Evolutionary conservation across 495 filamentous ascomycete species (phyloP), one percentile per base, ranked within the genome.

Genomic region (Neurospora africana): DNA sequence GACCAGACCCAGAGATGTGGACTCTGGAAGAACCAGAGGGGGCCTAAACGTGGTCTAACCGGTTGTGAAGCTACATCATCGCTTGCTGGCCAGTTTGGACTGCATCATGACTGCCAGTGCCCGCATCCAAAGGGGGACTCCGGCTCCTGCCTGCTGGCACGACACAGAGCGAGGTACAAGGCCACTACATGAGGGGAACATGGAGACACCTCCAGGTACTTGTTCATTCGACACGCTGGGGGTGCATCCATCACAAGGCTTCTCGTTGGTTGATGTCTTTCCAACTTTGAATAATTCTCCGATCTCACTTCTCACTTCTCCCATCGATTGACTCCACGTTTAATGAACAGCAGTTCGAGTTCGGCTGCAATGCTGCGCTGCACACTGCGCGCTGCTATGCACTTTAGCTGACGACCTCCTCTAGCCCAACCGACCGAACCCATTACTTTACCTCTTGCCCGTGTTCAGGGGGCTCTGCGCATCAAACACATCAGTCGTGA

Each of bases 401-500:
- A 61, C 53, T 61, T 33, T 13, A 30, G 53, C 27, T 61, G 27
- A 61, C 27, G 27, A 33, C 53, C 53, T 61, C 53, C 53, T 61
- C 35, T 33, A 61, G 40, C 37, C 33, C n/a, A 30, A 61, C 27
- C 27, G 40, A 33, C 68, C 72, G 58, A 68, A 72, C 70, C 72
- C 40, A 41, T 71, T 11, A 65, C 19, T 23, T 76, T 70, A 79
- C 69, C 76, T 72, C 72, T 77, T 80, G 40, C 84, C 84, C 37
- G 82, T 84, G 76, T 88, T 88, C 68, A 86, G 77, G 4, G 83
- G 80, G 76, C 85, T 84, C 77, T 85, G 81, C 40, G 82, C 78
- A 75, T 89, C 87, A 81, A 89, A 94, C 58, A 92, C 87, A 68
- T 87, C 87, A 71, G 86, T 94, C 81, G 95, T 91, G 79, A 98